A percentile compares a stretch with the other conserved stretches of the same genome.
Evolutionary conservation across 2,329 filamentous ascomycete genomes (phyloP).

Genomic region (Paraphaeosphaeria sporulosa): DNA sequence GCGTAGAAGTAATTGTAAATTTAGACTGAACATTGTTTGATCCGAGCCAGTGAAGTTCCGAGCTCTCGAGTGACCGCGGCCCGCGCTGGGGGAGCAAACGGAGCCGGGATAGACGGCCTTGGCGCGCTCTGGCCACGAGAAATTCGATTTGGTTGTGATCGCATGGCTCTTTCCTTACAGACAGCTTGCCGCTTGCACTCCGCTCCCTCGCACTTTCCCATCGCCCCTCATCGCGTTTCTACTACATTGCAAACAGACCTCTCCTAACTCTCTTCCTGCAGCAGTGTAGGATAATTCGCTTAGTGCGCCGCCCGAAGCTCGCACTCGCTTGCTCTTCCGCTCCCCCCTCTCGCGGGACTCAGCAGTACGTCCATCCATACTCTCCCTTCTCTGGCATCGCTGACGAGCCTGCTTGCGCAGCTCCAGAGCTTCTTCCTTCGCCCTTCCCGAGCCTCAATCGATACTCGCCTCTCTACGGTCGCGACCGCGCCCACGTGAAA

Average conservation of each 20-base stretch:
- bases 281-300: conserved; percentile 5
- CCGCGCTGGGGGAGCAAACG: neutral
- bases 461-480: conserved; percentile 2
- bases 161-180: conserved; percentile 8
- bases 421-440: neutral
- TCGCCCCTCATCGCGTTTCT: conserved; percentile 2
- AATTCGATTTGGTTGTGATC: conserved; percentile 5
- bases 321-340: conserved; percentile 14
- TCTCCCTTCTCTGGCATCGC: conserved; percentile 4
- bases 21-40: neutral
- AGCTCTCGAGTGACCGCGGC: neutral
- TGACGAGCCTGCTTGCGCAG: conserved; percentile 2
- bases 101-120: conserved; percentile 1
- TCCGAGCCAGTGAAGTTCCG: neutral
- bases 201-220: neutral
- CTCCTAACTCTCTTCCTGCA: neutral
- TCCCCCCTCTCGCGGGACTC: conserved; percentile 12
- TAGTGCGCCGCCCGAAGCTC: conserved; percentile 6
- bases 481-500: conserved; percentile 6
- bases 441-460: neutral
- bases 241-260: neutral
- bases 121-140: conserved; percentile 13
- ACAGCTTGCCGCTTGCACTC: conserved; percentile 8
- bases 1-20: neutral
- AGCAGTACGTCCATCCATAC: conserved; percentile 14